Conservation (phyloP, 495 filamentous ascomycete species). For the Parachaetomium inaequale region DNA sequence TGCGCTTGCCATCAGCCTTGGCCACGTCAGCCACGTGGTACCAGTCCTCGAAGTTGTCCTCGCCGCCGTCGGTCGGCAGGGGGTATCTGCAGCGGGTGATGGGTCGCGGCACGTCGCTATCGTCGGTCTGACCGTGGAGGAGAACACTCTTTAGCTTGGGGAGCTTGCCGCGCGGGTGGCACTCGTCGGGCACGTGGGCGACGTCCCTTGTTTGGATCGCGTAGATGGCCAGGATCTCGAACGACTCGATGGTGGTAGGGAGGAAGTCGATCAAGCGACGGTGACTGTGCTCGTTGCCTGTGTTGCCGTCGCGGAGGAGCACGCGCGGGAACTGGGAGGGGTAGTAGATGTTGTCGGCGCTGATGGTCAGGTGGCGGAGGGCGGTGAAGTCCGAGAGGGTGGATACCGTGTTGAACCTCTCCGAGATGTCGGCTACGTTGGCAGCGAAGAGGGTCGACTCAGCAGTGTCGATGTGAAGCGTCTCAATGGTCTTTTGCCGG, state of each 20-base stretch:
- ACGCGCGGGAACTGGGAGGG: constrained; percentile 1
- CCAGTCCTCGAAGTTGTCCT: background rate
- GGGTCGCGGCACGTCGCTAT: background rate
- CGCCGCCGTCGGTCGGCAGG: background rate
- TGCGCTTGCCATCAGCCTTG: too few species aligned
- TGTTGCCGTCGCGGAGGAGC: constrained; percentile 3
- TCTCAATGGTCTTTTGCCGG: background rate
- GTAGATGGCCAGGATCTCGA: background rate
- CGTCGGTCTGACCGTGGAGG: background rate
- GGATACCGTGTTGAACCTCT: background rate
- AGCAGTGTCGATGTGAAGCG: background rate
- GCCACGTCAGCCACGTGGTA: background rate
- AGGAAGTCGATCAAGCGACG: background rate
- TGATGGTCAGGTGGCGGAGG: constrained; percentile 6
- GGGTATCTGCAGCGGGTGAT: background rate
- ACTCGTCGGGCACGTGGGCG: background rate
- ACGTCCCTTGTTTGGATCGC: background rate
- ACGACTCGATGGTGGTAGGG: background rate
- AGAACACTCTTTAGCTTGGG: background rate
- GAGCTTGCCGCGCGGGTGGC: background rate
- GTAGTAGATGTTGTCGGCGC: constrained; percentile 9
- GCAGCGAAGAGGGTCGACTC: background rate
- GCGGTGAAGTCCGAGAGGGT: background rate
- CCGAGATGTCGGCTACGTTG: background rate
- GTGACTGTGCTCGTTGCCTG: background rate